Conservation (phyloP, 257 asterid species). For the Dorcoceras hygrometricum region DNA sequence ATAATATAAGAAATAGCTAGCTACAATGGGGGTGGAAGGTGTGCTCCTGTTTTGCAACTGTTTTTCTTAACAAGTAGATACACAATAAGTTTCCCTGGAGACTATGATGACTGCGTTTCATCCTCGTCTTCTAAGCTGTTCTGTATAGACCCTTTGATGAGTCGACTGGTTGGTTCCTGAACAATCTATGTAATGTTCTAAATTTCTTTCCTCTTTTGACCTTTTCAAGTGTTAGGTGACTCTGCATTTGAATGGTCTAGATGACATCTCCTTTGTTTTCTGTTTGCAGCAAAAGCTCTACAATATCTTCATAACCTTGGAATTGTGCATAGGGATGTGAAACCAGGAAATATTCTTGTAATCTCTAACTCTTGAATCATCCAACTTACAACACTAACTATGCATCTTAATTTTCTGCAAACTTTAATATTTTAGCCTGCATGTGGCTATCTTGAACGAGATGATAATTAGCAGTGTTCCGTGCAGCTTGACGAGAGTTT, state of each 20-base stretch:
- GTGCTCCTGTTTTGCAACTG: background rate
- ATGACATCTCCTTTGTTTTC: constrained; percentile 33
- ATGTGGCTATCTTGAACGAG: constrained; percentile 7
- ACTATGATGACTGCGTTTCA: background rate
- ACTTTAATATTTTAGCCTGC: background rate
- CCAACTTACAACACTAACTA: constrained; percentile 10
- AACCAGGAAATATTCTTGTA: constrained; percentile 98
- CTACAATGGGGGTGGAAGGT: background rate
- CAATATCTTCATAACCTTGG: constrained; percentile 86
- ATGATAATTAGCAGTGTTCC: constrained; percentile 26
- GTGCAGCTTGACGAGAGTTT: constrained; percentile 70
- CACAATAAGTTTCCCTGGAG: background rate
- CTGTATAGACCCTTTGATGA: background rate
- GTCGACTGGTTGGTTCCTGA: constrained; percentile 15
- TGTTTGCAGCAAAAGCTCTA: constrained; percentile 80
- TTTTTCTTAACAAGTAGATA: no score
- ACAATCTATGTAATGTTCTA: background rate
- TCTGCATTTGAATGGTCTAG: constrained; percentile 17
- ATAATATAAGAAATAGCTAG: no score
- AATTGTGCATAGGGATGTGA: constrained; percentile 94
- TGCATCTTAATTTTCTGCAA: constrained; percentile 16
- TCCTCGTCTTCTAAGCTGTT: background rate
- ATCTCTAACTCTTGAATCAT: constrained; percentile 34
- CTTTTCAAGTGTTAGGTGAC: constrained; percentile 14
- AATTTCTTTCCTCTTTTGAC: background rate